Conservation (phyloP, 805 yeast genomes). For the Myxozyma geophila region DNA sequence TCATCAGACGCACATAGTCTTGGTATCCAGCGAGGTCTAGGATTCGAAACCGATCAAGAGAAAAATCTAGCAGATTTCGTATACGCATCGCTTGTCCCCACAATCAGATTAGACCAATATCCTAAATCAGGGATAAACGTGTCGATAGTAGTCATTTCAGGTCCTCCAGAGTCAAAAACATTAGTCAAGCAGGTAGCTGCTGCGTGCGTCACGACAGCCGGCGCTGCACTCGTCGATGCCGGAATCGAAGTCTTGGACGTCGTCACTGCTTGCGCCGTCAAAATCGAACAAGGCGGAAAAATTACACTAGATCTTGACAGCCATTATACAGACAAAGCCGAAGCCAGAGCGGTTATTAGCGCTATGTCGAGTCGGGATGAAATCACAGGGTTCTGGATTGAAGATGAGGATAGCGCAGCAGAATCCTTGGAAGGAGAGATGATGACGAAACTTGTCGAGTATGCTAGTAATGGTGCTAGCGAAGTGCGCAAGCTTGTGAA, state of each 20-base stretch:
- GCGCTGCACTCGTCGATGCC: slow-evolving; percentile 81
- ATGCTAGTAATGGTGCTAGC: slow-evolving; percentile 31
- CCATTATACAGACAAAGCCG: background rate
- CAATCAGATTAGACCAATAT: slow-evolving; percentile 68
- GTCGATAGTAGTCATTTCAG: slow-evolving; percentile 64
- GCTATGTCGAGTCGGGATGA: slow-evolving; percentile 58
- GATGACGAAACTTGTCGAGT: slow-evolving; percentile 7
- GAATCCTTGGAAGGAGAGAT: slow-evolving; percentile 47
- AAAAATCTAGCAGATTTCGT: slow-evolving; percentile 55
- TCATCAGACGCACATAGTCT: slow-evolving; percentile 48
- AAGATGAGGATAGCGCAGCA: slow-evolving; percentile 46
- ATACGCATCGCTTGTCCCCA: slow-evolving; percentile 56
- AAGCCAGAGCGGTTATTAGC: slow-evolving; percentile 46
- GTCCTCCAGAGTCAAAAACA: slow-evolving; percentile 47
- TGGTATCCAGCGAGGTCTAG: slow-evolving; percentile 28
- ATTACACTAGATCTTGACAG: slow-evolving; percentile 23
- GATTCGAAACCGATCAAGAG: slow-evolving; percentile 43
- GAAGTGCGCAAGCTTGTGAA: slow-evolving; percentile 54
- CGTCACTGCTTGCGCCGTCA: slow-evolving; percentile 54
- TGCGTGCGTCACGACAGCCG: slow-evolving; percentile 57
- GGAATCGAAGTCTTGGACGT: slow-evolving; percentile 80
- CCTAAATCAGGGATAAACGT: slow-evolving; percentile 90
- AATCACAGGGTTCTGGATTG: slow-evolving; percentile 59
- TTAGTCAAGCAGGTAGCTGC: slow-evolving; percentile 47
- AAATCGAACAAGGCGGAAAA: background rate